Evolutionary conservation across 345 rosid species (phyloP), one percentile per base, ranked within the genome.

Genomic region (Heritiera fomes): DNA sequence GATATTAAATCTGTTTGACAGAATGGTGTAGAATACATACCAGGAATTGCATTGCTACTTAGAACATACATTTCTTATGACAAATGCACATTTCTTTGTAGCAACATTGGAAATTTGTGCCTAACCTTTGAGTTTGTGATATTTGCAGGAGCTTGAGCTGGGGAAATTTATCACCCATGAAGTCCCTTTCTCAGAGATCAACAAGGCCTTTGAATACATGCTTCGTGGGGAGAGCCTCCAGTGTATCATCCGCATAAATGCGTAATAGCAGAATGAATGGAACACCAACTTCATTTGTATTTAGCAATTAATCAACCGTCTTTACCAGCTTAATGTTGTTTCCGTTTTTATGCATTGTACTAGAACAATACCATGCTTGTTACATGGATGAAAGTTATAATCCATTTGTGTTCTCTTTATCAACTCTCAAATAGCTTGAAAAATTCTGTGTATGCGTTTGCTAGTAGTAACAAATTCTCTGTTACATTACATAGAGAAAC

Each of bases 111-210:
- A 9, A 34, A 59, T 8, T 20, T 0, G 8, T 23, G 32, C 23
- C 32, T 20, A 8, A 59, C 32, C 23, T 17, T 20, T 20, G 4
- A 7, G 11, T 58, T 8, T 58, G 12, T 58, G 12, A 56, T 53
- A 6, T 2, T 10, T 6, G 67, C 75, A 88, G 61, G 89, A 88
- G 59, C 77, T 73, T 55, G 64, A 86, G 45, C 5, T 88, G 76
- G 91, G 88, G 60, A 89, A 89, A 73, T 87, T 85, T 61, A 80
- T 87, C 10, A 89, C 92, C 2, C 88, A 89, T 64, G 47, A 73
- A 2, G 82, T 86, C 0, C 71, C 84, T 0, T 88, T 86, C 75
- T 74, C 84, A 0, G 89, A 87, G 45, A 89, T 86, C 76, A 89
- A 85, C 78, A 86, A 85, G 78, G 89, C 89, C 8, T 88, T 88